Evolutionary conservation across 2,329 filamentous ascomycete genomes (phyloP).

Genomic region (Exophiala dermatitidis): DNA sequence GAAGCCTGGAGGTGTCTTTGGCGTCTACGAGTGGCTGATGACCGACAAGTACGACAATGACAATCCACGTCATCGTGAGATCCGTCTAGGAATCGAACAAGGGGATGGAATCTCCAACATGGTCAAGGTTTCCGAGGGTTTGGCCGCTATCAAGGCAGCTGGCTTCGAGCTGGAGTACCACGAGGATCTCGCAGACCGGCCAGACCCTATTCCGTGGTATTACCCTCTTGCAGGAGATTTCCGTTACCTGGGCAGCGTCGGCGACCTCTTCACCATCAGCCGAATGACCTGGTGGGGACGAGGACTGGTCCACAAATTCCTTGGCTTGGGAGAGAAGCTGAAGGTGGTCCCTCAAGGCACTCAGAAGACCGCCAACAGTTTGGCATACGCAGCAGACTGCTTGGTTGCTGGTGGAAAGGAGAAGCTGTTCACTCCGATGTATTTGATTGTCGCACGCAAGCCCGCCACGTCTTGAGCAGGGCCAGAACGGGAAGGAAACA

Average conservation of each 20-base stretch:
- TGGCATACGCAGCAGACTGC: constrained; percentile 73
- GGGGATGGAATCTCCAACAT: constrained; percentile 97
- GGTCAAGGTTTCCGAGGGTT: constrained; percentile 74
- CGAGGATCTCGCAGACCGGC: constrained; percentile 76
- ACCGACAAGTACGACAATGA: constrained; percentile 88
- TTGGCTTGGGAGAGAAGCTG: constrained; percentile 67
- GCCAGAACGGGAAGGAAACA: not conserved
- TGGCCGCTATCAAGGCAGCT: constrained; percentile 75
- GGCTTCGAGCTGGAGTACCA: constrained; percentile 78
- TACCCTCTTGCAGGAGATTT: constrained; percentile 83
- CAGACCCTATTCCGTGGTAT: constrained; percentile 80
- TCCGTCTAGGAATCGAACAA: constrained; percentile 89
- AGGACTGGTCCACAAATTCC: constrained; percentile 64
- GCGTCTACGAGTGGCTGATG: constrained; percentile 99
- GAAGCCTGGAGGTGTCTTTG: constrained; percentile 91
- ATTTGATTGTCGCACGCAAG: constrained; percentile 90
- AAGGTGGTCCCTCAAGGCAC: constrained; percentile 73
- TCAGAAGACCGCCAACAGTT: constrained; percentile 87
- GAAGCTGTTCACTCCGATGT: constrained; percentile 98
- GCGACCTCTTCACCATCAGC: constrained; percentile 66
- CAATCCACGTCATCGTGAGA: constrained; percentile 77
- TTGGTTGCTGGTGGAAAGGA: constrained; percentile 78
- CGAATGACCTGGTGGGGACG: constrained; percentile 86
- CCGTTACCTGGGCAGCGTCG: constrained; percentile 70
- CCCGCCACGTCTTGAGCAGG: constrained; percentile 39